A percentile compares a stretch with the other conserved stretches of the same genome.
These are phyloP conservation scores for Citrus australasica DNA, from an alignment of 345 rosid species.

Conservation along the genomic window DNA sequence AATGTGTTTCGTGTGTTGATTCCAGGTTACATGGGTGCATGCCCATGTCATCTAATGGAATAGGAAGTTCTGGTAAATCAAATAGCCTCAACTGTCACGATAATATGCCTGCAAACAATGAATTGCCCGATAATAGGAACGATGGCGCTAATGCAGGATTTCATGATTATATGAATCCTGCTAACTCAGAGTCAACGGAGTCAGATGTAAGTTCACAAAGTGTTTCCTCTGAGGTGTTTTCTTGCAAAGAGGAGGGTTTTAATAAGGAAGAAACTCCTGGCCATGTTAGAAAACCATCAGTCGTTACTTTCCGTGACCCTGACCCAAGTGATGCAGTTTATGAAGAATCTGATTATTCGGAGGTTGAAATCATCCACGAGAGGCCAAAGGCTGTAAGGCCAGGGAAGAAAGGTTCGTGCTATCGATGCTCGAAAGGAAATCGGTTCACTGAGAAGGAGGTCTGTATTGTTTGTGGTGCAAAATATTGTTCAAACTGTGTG, in stretches of 20 bases:
- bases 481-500: conserved; percentile 66
- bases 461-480: conserved; percentile 88
- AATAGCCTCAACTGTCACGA: conserved; percentile 20
- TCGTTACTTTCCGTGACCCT: conserved; percentile 63
- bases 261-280: conserved; percentile 18
- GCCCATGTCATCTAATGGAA: conserved; percentile 15
- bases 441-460: conserved; percentile 66
- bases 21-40: conserved; percentile 10
- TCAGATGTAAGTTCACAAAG: conserved; percentile 27
- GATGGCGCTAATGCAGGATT: conserved; percentile 15
- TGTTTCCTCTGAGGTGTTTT: conserved; percentile 38
- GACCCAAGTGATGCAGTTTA: conserved; percentile 29
- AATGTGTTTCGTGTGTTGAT: conserved; percentile 73
- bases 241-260: conserved; percentile 34
- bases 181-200: conserved; percentile 19
- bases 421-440: conserved; percentile 68
- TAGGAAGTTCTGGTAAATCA: conserved; percentile 17
- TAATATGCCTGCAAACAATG: neutral
- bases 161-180: conserved; percentile 30
- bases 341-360: conserved; percentile 38
- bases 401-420: conserved; percentile 79
- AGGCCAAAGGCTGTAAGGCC: conserved; percentile 49
- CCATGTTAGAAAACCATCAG: conserved; percentile 46
- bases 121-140: conserved; percentile 6
- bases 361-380: conserved; percentile 26